Evolutionary conservation across 106 monocot genomes (phyloP).

Genomic region (Allium fistulosum): DNA sequence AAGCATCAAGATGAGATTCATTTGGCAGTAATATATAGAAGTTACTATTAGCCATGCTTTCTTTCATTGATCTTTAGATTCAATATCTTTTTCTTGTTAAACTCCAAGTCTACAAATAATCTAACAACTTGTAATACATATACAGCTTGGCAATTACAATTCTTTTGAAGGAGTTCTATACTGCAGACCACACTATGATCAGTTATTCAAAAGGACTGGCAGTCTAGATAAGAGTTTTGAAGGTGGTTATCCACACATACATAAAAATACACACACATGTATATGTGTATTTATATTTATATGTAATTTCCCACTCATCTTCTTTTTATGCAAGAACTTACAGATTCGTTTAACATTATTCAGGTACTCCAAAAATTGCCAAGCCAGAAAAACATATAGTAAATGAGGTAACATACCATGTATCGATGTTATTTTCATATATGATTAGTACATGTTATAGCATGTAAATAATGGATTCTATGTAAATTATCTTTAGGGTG

Average conservation of each 20-base stretch:
- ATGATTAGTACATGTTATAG: neutral
- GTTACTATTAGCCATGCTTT: too few relatives aligned
- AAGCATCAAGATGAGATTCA: too few relatives aligned
- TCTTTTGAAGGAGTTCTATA: conserved; percentile 94
- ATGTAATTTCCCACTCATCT: too few relatives aligned
- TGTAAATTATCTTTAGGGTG: conserved; percentile 20
- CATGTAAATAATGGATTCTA: conserved; percentile 15
- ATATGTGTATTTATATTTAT: too few relatives aligned
- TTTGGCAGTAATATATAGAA: too few relatives aligned
- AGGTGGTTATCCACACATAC: conserved; percentile 21
- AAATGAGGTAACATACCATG: conserved; percentile 27
- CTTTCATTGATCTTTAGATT: too few relatives aligned
- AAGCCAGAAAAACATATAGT: conserved; percentile 61
- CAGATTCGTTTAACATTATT: neutral
- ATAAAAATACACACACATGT: too few relatives aligned
- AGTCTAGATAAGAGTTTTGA: conserved; percentile 96
- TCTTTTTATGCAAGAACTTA: neutral
- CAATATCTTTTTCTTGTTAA: too few relatives aligned
- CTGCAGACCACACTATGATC: conserved; percentile 96
- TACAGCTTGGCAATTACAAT: conserved; percentile 83
- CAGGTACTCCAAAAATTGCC: conserved; percentile 83
- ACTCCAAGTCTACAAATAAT: too few relatives aligned
- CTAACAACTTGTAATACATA: too few relatives aligned
- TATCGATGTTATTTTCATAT: neutral
- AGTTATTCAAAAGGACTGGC: conserved; percentile 90